A percentile compares a stretch with the other conserved stretches of the same genome.
These are phyloP conservation scores for Crithidia acanthocephali DNA, from an alignment of 208 protist species.

Conservation along the genomic window DNA sequence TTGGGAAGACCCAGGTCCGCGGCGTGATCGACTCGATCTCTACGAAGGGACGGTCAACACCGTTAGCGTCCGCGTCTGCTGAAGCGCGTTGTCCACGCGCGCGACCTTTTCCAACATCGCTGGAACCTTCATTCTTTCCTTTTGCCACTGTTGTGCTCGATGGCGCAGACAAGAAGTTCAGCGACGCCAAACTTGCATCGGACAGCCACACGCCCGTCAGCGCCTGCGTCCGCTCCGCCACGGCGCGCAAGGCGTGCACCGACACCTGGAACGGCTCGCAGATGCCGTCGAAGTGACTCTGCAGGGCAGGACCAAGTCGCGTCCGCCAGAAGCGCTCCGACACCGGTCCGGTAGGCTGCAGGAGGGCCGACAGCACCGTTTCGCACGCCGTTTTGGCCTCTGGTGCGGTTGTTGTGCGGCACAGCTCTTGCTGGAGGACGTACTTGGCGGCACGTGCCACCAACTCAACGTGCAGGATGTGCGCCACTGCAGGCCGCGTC, in stretches of 20 bases:
- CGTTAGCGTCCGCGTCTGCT: not conserved
- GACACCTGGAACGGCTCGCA: slow-evolving; percentile 60
- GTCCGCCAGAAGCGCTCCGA: slow-evolving; percentile 72
- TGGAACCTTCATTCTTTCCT: not conserved
- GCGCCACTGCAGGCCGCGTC: slow-evolving; percentile 49
- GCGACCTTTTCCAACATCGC: not conserved
- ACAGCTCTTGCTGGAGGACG: slow-evolving; percentile 61
- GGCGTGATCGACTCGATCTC: slow-evolving; percentile 29
- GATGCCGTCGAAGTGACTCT: slow-evolving; percentile 45
- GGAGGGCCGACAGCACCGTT: slow-evolving; percentile 51
- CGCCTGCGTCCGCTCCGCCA: slow-evolving; percentile 50
- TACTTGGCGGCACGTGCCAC: slow-evolving; percentile 66
- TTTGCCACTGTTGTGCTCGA: not conserved
- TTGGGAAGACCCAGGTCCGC: slow-evolving; percentile 15
- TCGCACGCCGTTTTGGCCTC: slow-evolving; percentile 38
- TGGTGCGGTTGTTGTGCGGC: slow-evolving; percentile 34
- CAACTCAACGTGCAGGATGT: slow-evolving; percentile 78
- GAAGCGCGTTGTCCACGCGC: not conserved
- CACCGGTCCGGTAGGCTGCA: slow-evolving; percentile 47
- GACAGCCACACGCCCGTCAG: slow-evolving; percentile 66
- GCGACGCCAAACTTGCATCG: slow-evolving; percentile 38
- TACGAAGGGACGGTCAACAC: slow-evolving; percentile 21
- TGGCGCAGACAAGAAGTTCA: slow-evolving; percentile 6
- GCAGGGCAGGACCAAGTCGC: slow-evolving; percentile 67
- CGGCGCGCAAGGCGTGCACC: slow-evolving; percentile 51